Conservation (phyloP, 352 stramenopile species). For the Globisporangium paroecandrum region DNA sequence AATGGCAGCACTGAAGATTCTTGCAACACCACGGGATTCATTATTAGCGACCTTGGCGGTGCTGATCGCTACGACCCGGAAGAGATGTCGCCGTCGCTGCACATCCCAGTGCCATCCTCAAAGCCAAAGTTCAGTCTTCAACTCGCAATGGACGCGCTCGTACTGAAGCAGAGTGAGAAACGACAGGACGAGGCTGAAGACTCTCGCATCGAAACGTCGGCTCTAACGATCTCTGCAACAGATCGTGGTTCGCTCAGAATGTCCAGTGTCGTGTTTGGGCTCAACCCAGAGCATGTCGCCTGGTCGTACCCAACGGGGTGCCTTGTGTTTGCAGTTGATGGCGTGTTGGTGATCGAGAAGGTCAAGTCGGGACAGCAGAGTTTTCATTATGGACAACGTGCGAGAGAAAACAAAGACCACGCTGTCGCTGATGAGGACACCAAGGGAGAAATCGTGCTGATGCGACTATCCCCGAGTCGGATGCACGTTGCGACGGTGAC, state of each 20-base stretch:
- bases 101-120: constrained; percentile 19
- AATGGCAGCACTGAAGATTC: background rate
- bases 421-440: background rate
- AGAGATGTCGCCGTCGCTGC: constrained; percentile 18
- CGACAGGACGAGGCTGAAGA: background rate
- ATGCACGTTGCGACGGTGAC: constrained; percentile 22
- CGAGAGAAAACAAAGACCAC: background rate
- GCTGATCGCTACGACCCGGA: constrained; percentile 3
- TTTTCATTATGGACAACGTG: constrained; percentile 19
- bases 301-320: constrained; percentile 37
- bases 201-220: background rate
- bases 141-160: constrained; percentile 37
- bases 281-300: constrained; percentile 17
- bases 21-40: background rate
- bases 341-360: constrained; percentile 34
- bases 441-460: constrained; percentile 21
- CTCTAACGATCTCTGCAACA: constrained; percentile 6
- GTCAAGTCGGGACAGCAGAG: constrained; percentile 25
- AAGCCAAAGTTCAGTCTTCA: constrained; percentile 34
- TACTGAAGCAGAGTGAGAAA: constrained; percentile 6
- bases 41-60: background rate
- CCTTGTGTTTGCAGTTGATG: constrained; percentile 23
- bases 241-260: constrained; percentile 3
- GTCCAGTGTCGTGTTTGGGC: constrained; percentile 8
- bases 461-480: constrained; percentile 29